These are phyloP conservation scores for Suhomyces faveliae DNA, from an alignment of 805 yeast genomes.

Conservation along the genomic window DNA sequence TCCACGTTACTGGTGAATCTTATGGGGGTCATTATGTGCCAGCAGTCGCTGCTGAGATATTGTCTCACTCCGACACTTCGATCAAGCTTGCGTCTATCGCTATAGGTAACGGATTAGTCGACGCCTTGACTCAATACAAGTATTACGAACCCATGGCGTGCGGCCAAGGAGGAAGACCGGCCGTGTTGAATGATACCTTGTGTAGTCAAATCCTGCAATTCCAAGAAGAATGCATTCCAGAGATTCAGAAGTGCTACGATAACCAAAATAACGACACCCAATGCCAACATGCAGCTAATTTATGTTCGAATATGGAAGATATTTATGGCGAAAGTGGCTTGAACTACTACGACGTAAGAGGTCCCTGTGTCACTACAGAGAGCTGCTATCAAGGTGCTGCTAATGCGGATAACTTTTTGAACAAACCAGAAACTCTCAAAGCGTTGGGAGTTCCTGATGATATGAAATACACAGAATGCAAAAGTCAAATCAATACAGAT, in stretches of 20 bases:
- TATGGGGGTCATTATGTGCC: conserved; percentile 27
- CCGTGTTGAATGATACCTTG: conserved; percentile 28
- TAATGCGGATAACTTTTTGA: conserved; percentile 50
- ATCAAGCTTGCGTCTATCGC: conserved; percentile 37
- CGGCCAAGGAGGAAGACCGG: conserved; percentile 43
- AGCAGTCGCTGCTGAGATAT: conserved; percentile 19
- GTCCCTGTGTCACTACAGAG: neutral
- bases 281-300: conserved; percentile 7
- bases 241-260: conserved; percentile 6
- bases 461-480: conserved; percentile 17
- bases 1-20: conserved; percentile 26
- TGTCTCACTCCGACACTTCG: conserved; percentile 19
- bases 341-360: conserved; percentile 8
- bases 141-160: conserved; percentile 45
- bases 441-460: conserved; percentile 46
- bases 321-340: conserved; percentile 7
- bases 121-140: conserved; percentile 38
- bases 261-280: conserved; percentile 7
- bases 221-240: conserved; percentile 30
- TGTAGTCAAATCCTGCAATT: conserved; percentile 34
- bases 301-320: conserved; percentile 8
- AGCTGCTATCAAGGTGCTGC: conserved; percentile 13
- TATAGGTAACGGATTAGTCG: conserved; percentile 48
- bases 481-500: conserved; percentile 11
- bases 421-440: conserved; percentile 50